Base-by-base conservation (phyloP, 139 green algal species). In the Chara braunii region DNA sequence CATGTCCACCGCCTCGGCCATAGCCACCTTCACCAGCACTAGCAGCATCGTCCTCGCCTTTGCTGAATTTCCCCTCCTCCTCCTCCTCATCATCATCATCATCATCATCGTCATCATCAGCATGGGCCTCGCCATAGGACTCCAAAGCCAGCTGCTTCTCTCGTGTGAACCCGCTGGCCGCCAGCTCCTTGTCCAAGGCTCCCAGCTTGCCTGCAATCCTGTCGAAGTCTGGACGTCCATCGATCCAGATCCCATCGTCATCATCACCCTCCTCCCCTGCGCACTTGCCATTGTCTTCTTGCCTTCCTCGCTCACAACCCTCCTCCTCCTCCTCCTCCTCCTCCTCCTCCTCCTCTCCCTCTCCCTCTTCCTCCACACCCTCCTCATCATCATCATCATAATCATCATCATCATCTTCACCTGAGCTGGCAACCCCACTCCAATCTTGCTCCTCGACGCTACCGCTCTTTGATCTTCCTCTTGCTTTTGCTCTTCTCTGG, bases 91-190 rank as follows among this genome's bases (percentile, higher is more conserved):
- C 70, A 2, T 52, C 63, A n/a, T 73, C 70, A 32, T 29, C 69
- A 2, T 3, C 36, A 18, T 51, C 50, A 24, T 37, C 50, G 22
- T 12, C 37, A 11, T 52, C 51, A 36, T 54, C n/a, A 51, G n/a
- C 40, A 3, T 60, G 2, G 22, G 22, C 51, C 22, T 24, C 22
- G 28, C 63, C n/a, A 11, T 51, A 30, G 54, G 53, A 32, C 45
- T 76, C 70, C 30, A 79, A 34, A 24, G 31, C 44, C 22, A 53
- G 62, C 42, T 66, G 23, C 11, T 61, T 53, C 53, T 73, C 24
- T 9, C 22, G n/a, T 3, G 35, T 76, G 63, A 80, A 82, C 4
- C 75, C 75, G 29, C 59, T 74, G 1, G 75, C 70, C 30, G 34
- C 56, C 33, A 70, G 57, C 69, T 70, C 2, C 32, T n/a, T 18